phyloP scores from a whole-genome alignment of 2,329 filamentous ascomycete species.

The Fonsecaea multimorphosa region DNA sequence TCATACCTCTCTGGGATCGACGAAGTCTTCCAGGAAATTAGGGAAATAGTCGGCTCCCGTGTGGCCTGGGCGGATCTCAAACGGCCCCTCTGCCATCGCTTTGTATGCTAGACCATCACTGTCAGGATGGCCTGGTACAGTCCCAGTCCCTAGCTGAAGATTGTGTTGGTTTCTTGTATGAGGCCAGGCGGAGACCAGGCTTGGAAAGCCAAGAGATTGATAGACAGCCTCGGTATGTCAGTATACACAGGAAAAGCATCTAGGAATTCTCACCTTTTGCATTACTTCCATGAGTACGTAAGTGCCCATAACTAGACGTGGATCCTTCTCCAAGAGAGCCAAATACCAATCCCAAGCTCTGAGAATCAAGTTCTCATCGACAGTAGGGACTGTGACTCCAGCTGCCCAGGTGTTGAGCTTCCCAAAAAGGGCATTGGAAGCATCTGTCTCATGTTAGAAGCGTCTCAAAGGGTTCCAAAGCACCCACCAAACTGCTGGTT shows the following conservation, averaged over 20 bases:
- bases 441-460: slow-evolving; percentile 7
- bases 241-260: background rate
- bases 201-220: slow-evolving; percentile 25
- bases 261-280: slow-evolving; percentile 22
- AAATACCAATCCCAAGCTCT: slow-evolving; percentile 28
- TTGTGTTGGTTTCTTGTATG: slow-evolving; percentile 28
- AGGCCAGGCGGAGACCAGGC: slow-evolving; percentile 26
- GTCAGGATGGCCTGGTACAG: slow-evolving; percentile 13
- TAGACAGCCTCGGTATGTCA: slow-evolving; percentile 16
- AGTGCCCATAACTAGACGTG: slow-evolving; percentile 21
- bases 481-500: slow-evolving; percentile 20
- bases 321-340: slow-evolving; percentile 16
- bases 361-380: slow-evolving; percentile 21
- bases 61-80: slow-evolving; percentile 22
- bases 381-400: slow-evolving; percentile 20
- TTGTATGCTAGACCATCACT: slow-evolving; percentile 23
- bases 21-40: slow-evolving; percentile 26
- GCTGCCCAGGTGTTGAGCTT: slow-evolving; percentile 24
- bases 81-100: slow-evolving; percentile 26
- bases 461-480: background rate
- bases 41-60: slow-evolving; percentile 26
- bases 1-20: slow-evolving; percentile 22
- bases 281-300: slow-evolving; percentile 28
- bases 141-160: slow-evolving; percentile 26
- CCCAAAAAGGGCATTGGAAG: slow-evolving; percentile 19